Evolutionary conservation across 768 basidiomycete species (phyloP), one percentile per base, ranked within the genome.

Genomic region (Rickenella mellea): DNA sequence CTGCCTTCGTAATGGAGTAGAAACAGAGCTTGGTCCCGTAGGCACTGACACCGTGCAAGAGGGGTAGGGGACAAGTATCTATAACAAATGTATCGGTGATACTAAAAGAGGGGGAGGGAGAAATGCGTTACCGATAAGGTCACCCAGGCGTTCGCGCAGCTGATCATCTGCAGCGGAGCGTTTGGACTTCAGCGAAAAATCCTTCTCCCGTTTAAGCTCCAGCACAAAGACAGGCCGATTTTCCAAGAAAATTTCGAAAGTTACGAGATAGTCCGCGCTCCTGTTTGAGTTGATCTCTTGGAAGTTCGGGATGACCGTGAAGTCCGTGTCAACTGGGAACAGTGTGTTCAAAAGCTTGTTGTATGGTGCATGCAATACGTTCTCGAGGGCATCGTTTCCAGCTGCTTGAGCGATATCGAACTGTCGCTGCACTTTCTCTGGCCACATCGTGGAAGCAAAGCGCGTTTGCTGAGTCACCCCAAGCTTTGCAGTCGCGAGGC

Each of bases 271-370:
- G 29, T 43, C 38, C 25, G 35, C 22, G 12, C 6, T 11, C 21
- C 44, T 26, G 10, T 27, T 14, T 11, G 53, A 49, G 14, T 45
- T 44, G 12, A 51, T 42, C 2, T 40, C 41, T 5, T 48, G 52
- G n/a, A 51, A 59, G 27, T 54, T 46, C 2, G 63, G 61, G n/a
- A 51, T 49, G 42, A 63, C 61, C 6, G 56, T 54, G 48, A 56
- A 64, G n/a, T 56, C 52, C 1, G 57, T 55, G 41, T 61, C 58
- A 17, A 53, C 50, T 15, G 62, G 59, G 48, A 65, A 66, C 20
- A 64, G 57, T 1, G 55, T 59, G 48, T 61, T 51, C 14, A 66
- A 47, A 8, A 66, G 57, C 39, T 63, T 64, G 49, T 63, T 66
- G 47, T 62, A 65, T 4, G 61, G 47, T 12, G 46, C 57, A 39